phyloP scores from a whole-genome alignment of 352 stramenopile species.

The Globisporangium spinosum region DNA sequence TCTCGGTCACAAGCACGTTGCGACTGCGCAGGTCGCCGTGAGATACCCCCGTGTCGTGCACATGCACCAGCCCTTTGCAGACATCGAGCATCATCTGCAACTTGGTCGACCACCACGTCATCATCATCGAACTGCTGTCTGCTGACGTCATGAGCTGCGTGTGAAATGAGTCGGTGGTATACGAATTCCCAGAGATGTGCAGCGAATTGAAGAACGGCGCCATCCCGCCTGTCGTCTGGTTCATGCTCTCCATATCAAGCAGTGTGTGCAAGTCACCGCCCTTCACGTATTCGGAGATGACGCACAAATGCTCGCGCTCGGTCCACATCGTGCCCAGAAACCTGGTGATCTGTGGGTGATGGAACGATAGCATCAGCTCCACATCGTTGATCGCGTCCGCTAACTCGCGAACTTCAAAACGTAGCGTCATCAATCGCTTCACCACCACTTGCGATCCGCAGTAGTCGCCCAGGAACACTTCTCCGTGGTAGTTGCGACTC shows the following conservation, averaged over 20 bases:
- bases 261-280: constrained; percentile 49
- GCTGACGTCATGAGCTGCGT: constrained; percentile 14
- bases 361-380: constrained; percentile 49
- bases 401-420: constrained; percentile 53
- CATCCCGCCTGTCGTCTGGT: constrained; percentile 18
- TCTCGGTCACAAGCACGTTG: constrained; percentile 60
- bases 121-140: constrained; percentile 25
- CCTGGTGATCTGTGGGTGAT: constrained; percentile 63
- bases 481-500: constrained; percentile 52
- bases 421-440: constrained; percentile 64
- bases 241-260: constrained; percentile 48
- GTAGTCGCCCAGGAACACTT: constrained; percentile 64
- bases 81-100: constrained; percentile 63
- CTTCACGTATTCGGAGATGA: constrained; percentile 68
- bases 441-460: constrained; percentile 56
- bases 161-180: constrained; percentile 8
- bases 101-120: constrained; percentile 32
- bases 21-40: constrained; percentile 66
- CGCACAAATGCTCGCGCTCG: constrained; percentile 52
- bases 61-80: constrained; percentile 44
- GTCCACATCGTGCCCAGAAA: constrained; percentile 76
- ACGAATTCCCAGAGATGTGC: constrained; percentile 2
- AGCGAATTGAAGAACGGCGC: neutral
- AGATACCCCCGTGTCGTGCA: constrained; percentile 45
- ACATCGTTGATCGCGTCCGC: constrained; percentile 72